A percentile compares a stretch with the other conserved stretches of the same genome.
Conservation (phyloP, 306 rosid species). For the Comarum palustre region DNA sequence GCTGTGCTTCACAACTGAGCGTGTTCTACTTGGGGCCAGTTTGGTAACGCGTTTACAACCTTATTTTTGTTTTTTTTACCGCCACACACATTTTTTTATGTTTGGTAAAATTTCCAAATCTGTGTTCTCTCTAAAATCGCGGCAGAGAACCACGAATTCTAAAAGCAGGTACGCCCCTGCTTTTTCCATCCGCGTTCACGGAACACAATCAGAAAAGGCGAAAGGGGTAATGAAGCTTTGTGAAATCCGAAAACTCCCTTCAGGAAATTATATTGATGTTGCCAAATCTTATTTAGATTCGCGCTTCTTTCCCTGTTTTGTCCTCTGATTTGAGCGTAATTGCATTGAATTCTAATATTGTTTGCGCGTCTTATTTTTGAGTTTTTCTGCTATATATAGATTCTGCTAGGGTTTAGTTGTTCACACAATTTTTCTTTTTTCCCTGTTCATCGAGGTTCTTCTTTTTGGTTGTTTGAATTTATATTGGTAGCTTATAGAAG, state of each 20-base stretch:
- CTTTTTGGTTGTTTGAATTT: too few species aligned
- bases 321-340: neutral
- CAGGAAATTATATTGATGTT: neutral
- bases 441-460: too few species aligned
- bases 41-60: neutral
- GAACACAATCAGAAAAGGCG: neutral
- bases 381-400: too few species aligned
- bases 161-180: neutral
- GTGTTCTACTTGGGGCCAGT: too few species aligned
- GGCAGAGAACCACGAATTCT: neutral
- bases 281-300: neutral
- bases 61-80: neutral
- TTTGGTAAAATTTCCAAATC: neutral
- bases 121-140: neutral
- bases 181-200: too few species aligned
- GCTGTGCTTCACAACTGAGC: too few species aligned
- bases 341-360: too few species aligned
- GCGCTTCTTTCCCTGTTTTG: neutral
- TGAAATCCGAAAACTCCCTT: neutral
- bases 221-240: too few species aligned
- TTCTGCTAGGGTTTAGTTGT: too few species aligned
- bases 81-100: neutral
- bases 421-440: too few species aligned
- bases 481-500: too few species aligned
- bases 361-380: too few species aligned